Base-by-base conservation (phyloP, 1,284 basidiomycete species). In the Entoloma clypeatum region DNA sequence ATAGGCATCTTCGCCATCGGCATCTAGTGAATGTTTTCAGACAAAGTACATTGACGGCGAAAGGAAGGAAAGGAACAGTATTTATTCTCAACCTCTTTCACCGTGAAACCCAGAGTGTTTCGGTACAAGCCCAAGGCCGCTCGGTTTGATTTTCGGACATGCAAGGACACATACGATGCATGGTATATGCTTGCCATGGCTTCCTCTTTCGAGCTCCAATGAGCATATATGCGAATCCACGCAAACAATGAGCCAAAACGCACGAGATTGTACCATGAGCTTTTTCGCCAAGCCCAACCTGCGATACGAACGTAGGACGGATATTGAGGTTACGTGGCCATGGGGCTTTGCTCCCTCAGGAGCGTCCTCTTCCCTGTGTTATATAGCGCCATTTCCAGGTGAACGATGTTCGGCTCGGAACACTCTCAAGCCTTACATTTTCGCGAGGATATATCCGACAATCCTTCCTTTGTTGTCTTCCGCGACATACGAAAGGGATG, bases 361-460 rank as follows among this genome's bases (percentile, higher is more conserved):
- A 4, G 56, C 56, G 30, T 93, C 90, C 60, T 93, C 90, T 53
- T 93, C 90, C 69, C 71, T 74, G 50, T 31, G 30, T 43, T 41
- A 26, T 29, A 41, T 17, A 39, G 43, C 41, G 39, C 29, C 28
- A 28, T 26, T 28, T 46, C 41, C 50, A 48, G 41, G 32, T 37
- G 43, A 39, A 35, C 32, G 17, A 35, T 6, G 40, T 24, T 24
- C 29, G 27, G 37, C 25, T 38, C 10, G 29, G 28, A 35, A 24
- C 32, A 44, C 30, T 40, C 24, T 32, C 36, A 37, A 13, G 58
- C 18, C 62, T 54, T 64, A 92, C 95, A 99, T 98, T 69, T 98
- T 98, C 13, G 92, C 95, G 19, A 98, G 72, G 47, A 98, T 97
- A 63, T 99, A 98, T 27, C 95, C 95, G 4, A 98, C 94, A 47